phyloP scores from a whole-genome alignment of 2,329 filamentous ascomycete species.

The Colletotrichum phormii region DNA sequence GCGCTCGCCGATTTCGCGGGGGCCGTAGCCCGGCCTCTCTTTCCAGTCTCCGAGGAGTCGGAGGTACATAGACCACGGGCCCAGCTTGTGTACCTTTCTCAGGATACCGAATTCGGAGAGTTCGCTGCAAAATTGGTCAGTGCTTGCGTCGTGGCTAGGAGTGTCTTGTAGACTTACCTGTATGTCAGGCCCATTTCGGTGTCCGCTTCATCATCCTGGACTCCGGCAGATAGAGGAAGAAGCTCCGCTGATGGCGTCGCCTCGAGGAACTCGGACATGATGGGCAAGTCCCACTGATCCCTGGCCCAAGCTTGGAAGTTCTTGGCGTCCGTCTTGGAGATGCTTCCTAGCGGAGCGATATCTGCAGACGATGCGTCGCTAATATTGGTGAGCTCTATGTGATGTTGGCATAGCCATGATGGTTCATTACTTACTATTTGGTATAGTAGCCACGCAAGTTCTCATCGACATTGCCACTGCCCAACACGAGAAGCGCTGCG shows the following conservation, averaged over 20 bases:
- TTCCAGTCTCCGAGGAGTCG: constrained; percentile 53
- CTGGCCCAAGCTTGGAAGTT: constrained; percentile 71
- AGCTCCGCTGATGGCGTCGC: constrained; percentile 68
- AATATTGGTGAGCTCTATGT: not conserved
- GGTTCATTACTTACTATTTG: constrained; percentile 54
- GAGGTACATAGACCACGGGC: constrained; percentile 54
- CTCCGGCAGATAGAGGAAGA: constrained; percentile 52
- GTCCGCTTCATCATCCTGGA: constrained; percentile 53
- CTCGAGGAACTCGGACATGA: constrained; percentile 72
- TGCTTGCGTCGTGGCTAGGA: fast-evolving
- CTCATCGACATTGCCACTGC: constrained; percentile 72
- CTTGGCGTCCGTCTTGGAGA: constrained; percentile 73
- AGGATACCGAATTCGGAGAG: constrained; percentile 52
- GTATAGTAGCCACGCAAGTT: constrained; percentile 66
- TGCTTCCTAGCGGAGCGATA: constrained; percentile 67
- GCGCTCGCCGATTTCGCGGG: constrained; percentile 55
- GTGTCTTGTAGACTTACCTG: not conserved
- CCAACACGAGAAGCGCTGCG: constrained; percentile 71
- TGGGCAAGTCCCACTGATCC: constrained; percentile 68
- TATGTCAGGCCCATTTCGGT: constrained; percentile 59
- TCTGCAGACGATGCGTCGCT: constrained; percentile 65
- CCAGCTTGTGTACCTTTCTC: constrained; percentile 54
- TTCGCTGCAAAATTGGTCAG: constrained; percentile 41
- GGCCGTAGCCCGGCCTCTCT: constrained; percentile 43
- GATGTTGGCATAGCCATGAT: not conserved